Percentiles rank a stretch among this genome's conserved stretches.
Evolutionary conservation across 495 filamentous ascomycete species (phyloP).

Genomic region (Letharia lupina): DNA sequence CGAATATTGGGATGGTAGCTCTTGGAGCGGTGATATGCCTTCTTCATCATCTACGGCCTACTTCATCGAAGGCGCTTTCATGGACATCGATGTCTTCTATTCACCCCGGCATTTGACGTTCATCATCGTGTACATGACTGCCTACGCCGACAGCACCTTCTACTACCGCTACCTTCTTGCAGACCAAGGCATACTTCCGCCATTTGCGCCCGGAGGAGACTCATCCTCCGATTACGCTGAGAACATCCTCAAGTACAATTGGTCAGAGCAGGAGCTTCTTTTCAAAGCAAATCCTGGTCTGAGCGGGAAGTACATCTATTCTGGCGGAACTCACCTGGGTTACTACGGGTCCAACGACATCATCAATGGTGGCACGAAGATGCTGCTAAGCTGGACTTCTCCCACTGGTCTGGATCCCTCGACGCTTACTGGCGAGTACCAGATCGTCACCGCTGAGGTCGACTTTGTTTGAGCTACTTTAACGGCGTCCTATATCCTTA

Average conservation of each 20-base stretch:
- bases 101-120: slow-evolving; percentile 31
- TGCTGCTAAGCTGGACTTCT: slow-evolving; percentile 31
- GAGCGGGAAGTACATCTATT: slow-evolving; percentile 28
- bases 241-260: slow-evolving; percentile 27
- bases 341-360: slow-evolving; percentile 31
- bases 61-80: slow-evolving; percentile 28
- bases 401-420: slow-evolving; percentile 28
- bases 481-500: background rate
- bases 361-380: slow-evolving; percentile 29
- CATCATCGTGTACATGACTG: slow-evolving; percentile 30
- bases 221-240: slow-evolving; percentile 25
- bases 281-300: slow-evolving; percentile 25
- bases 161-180: slow-evolving; percentile 32
- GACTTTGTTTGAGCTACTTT: slow-evolving; percentile 18
- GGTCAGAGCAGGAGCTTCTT: slow-evolving; percentile 27
- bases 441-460: slow-evolving; percentile 29
- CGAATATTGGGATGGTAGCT: slow-evolving; percentile 28
- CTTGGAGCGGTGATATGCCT: slow-evolving; percentile 24
- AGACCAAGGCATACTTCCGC: slow-evolving; percentile 26
- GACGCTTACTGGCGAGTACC: slow-evolving; percentile 26
- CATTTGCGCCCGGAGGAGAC: slow-evolving; percentile 23
- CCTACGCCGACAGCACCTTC: slow-evolving; percentile 32
- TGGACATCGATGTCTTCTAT: slow-evolving; percentile 32
- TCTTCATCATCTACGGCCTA: slow-evolving; percentile 20
- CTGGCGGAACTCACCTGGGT: slow-evolving; percentile 27